phyloP scores from a whole-genome alignment of 2,329 filamentous ascomycete species.

The Neonectria neomacrospora region DNA sequence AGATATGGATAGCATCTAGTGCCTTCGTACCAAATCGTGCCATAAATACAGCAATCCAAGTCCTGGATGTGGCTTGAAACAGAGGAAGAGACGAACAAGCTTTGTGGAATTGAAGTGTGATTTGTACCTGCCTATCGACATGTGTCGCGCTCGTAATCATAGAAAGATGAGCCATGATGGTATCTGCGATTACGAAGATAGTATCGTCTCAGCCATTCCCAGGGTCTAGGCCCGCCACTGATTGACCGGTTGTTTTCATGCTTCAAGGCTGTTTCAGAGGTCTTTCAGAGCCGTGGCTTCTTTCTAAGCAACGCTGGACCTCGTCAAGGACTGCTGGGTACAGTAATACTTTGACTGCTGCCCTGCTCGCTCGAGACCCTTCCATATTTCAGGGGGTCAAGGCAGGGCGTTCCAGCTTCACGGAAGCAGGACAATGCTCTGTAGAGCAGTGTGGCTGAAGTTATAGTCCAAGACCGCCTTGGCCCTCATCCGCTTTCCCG shows the following conservation, averaged over 20 bases:
- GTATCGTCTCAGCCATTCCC: too few species aligned
- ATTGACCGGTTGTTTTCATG: not conserved
- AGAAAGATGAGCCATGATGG: too few species aligned
- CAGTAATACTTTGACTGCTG: not conserved
- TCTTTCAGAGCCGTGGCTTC: not conserved
- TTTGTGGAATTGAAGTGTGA: too few species aligned
- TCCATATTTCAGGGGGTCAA: not conserved
- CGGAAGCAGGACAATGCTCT: not conserved
- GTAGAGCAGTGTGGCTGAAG: not conserved
- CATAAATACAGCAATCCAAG: too few species aligned
- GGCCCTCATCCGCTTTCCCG: conserved; percentile 53
- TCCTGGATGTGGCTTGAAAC: too few species aligned
- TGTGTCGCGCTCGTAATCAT: too few species aligned
- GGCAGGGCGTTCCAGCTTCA: not conserved
- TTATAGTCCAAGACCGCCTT: not conserved
- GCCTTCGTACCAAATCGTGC: too few species aligned
- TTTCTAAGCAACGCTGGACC: not conserved
- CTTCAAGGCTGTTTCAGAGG: not conserved
- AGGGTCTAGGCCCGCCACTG: too few species aligned
- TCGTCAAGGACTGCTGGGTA: not conserved
- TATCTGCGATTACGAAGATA: too few species aligned
- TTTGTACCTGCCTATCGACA: too few species aligned
- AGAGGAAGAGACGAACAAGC: too few species aligned
- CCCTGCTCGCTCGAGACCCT: not conserved
- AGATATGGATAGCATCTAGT: too few species aligned